phyloP scores from a whole-genome alignment of 2,329 filamentous ascomycete genomes.

The Fusarium heterosporum region DNA sequence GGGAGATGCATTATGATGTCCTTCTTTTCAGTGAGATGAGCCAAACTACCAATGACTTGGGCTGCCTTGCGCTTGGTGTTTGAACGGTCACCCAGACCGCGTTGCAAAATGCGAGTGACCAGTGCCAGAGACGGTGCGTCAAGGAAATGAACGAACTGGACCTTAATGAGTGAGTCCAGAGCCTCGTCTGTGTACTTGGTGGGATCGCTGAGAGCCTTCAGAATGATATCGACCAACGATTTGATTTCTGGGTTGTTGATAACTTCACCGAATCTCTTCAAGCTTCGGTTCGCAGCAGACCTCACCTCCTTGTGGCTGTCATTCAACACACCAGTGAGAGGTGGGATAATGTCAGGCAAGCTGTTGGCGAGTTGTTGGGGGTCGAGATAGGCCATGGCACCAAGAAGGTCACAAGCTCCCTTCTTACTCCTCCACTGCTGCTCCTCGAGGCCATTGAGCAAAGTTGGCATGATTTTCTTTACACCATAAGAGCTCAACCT shows the following conservation, averaged over 20 bases:
- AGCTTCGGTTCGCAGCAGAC: slow-evolving; percentile 88
- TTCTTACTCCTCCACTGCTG: slow-evolving; percentile 99
- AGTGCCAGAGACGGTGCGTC: slow-evolving; percentile 95
- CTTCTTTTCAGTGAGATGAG: slow-evolving; percentile 95
- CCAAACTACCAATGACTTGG: slow-evolving; percentile 97
- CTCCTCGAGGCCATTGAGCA: slow-evolving; percentile 92
- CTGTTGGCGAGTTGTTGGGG: slow-evolving; percentile 93
- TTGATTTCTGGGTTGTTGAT: slow-evolving; percentile 99
- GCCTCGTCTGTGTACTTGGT: slow-evolving; percentile 98
- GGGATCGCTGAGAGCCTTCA: slow-evolving; percentile 96
- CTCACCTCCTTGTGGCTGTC: slow-evolving; percentile 99
- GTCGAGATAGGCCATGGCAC: slow-evolving; percentile 98
- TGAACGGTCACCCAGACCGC: slow-evolving; percentile 89
- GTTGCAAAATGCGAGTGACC: slow-evolving; percentile 93
- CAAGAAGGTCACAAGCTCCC: slow-evolving; percentile 94
- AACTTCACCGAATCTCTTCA: slow-evolving; percentile 98
- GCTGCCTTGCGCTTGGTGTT: slow-evolving; percentile 96
- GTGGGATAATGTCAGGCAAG: slow-evolving; percentile 95
- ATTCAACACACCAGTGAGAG: slow-evolving; percentile 91
- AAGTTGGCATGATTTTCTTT: slow-evolving; percentile 90
- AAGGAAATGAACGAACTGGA: slow-evolving; percentile 98
- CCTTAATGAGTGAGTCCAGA: slow-evolving; percentile 92
- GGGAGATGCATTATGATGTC: slow-evolving; percentile 92
- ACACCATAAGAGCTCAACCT: slow-evolving; percentile 96
- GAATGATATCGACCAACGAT: slow-evolving; percentile 86